Evolutionary conservation across 805 yeast genomes (phyloP), one percentile per base, ranked within the genome.

Genomic region (Candida chauliodis): DNA sequence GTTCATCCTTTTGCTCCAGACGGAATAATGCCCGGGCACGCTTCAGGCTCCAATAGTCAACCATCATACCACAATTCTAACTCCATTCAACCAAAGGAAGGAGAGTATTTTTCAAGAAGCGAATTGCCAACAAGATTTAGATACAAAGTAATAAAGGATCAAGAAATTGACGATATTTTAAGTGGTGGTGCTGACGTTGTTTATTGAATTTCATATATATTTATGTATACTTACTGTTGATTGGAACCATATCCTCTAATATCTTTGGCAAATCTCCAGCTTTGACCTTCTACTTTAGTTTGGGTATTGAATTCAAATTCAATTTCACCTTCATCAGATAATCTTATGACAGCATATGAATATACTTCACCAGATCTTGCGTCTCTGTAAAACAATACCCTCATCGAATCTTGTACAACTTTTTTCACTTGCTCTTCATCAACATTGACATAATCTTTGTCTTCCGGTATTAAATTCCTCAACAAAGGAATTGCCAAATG

Each of bases 371-470:
- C 66, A 14, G 96, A 86, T 55, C 99, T 80, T 2, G 97, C 98
- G 59, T 93, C 99, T 62, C 99, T 79, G 71, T 93, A 93, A 61
- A 81, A 93, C 48, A 93, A 73, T 11, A 93, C 95, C 63, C 86
- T 88, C 97, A 93, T 89, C 52, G 91, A 79, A 56, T 90, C 87
- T 53, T 76, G 74, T 28, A 93, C 72, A n/a, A 84, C 79, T 34
- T 75, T 72, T 43, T 83, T 74, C 1, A 97, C 99, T 34, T 84
- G 79, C 42, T 74, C 82, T 56, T 86, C 84, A 25, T 76, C 66
- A 20, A 88, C 75, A 28, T 79, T 80, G 27, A 64, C 73, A 42
- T 76, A 85, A 53, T 89, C 96, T 19, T 73, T 79, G 51, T 89
- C 97, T 29, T 70, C 66, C 42, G 88, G 95, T 24, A 84, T 86